Conservation (phyloP, 768 basidiomycete genomes). For the Termitomyces sp. region DNA sequence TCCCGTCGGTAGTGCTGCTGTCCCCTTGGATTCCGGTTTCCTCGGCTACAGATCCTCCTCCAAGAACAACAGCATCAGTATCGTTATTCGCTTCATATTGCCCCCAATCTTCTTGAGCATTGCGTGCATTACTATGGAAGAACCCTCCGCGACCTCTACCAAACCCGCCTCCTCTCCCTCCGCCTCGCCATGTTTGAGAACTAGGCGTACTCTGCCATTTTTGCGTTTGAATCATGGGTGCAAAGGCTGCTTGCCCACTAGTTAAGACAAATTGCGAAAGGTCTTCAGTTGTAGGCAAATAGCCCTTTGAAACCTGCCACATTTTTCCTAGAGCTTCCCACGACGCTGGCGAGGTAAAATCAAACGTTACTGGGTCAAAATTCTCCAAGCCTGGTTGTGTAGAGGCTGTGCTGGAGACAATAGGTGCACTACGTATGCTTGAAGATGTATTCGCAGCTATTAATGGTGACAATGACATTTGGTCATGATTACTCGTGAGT, state of each 20-base stretch:
- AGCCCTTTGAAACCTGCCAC: conserved; percentile 67
- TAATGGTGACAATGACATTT: conserved; percentile 35
- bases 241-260: conserved; percentile 20
- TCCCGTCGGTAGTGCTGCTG: conserved; percentile 5
- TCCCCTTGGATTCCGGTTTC: conserved; percentile 7
- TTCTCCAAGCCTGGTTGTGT: conserved; percentile 48
- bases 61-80: conserved; percentile 58
- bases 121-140: conserved; percentile 42
- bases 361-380: conserved; percentile 69
- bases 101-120: conserved; percentile 29
- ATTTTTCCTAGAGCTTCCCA: conserved; percentile 81
- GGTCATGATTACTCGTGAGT: conserved; percentile 40
- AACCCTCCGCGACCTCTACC: conserved; percentile 34
- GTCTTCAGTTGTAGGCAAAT: conserved; percentile 65
- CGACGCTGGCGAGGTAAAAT: conserved; percentile 64
- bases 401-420: conserved; percentile 29
- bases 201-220: conserved; percentile 14
- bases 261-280: conserved; percentile 70
- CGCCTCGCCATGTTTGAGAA: conserved; percentile 18
- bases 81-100: conserved; percentile 26
- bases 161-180: conserved; percentile 28
- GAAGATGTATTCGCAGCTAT: conserved; percentile 58
- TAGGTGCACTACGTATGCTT: conserved; percentile 36
- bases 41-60: conserved; percentile 26
- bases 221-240: conserved; percentile 17